A percentile compares a stretch with the other conserved stretches of the same genome.
These are phyloP conservation scores for Crassisporium funariophilum DNA, from an alignment of 768 basidiomycete species.

Conservation along the genomic window DNA sequence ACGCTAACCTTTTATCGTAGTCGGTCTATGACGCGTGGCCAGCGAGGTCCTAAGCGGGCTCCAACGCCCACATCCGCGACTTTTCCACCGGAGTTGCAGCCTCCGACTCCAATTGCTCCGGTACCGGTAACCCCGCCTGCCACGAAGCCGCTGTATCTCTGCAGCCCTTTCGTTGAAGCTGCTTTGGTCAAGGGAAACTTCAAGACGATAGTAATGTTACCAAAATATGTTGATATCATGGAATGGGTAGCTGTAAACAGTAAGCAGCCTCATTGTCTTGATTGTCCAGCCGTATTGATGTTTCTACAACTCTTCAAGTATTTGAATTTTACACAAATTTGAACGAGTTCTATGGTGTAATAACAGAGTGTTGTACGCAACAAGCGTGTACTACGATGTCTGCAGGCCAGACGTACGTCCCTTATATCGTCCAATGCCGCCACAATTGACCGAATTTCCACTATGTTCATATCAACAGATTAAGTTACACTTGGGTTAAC, in stretches of 20 bases:
- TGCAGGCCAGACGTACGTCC: slow-evolving; percentile 81
- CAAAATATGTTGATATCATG: slow-evolving; percentile 98
- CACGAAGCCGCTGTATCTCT: slow-evolving; percentile 80
- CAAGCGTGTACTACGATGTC: slow-evolving; percentile 92
- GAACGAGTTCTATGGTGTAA: slow-evolving; percentile 95
- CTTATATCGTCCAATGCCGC: too few relatives aligned
- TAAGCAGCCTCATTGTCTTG: slow-evolving; percentile 40
- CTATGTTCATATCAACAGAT: too few relatives aligned
- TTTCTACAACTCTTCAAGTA: slow-evolving; percentile 49
- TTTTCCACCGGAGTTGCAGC: slow-evolving; percentile 49
- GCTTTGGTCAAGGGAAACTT: slow-evolving; percentile 97
- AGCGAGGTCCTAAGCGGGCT: slow-evolving; percentile 65
- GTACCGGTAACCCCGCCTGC: slow-evolving; percentile 36
- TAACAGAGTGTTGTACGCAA: slow-evolving; percentile 92
- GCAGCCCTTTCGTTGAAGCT: slow-evolving; percentile 95
- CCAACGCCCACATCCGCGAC: slow-evolving; percentile 74
- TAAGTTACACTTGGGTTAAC: slow-evolving; percentile 99
- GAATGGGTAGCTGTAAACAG: slow-evolving; percentile 88
- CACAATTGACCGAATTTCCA: too few relatives aligned
- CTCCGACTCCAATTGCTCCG: slow-evolving; percentile 34
- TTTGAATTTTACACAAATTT: slow-evolving; percentile 98
- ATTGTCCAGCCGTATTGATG: background rate
- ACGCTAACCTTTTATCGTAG: slow-evolving; percentile 33
- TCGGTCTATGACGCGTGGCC: slow-evolving; percentile 71
- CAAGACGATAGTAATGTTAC: slow-evolving; percentile 94